Conservation (phyloP, 768 basidiomycete species). For the Boletus sensibilis region DNA sequence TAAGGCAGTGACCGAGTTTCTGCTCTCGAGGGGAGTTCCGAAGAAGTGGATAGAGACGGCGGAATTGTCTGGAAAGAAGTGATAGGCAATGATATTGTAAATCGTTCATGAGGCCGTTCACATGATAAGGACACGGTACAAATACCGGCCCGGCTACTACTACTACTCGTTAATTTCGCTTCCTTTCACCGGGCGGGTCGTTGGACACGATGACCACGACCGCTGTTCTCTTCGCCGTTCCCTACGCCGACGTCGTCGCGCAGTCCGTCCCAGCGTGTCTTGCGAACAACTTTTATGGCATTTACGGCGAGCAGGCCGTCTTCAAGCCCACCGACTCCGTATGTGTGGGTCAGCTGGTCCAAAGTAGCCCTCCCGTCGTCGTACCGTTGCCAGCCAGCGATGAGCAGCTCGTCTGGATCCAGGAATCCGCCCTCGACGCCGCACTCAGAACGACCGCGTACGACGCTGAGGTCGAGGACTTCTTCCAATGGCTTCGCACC, state of each 20-base stretch:
- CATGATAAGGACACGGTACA: neutral
- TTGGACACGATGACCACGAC: conserved; percentile 7
- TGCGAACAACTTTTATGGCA: conserved; percentile 52
- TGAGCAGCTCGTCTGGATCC: conserved; percentile 59
- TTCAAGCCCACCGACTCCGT: conserved; percentile 40
- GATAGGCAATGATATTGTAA: no score
- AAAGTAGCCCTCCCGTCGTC: neutral
- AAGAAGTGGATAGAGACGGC: conserved; percentile 73
- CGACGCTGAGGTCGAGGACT: conserved; percentile 35
- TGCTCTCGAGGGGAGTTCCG: conserved; percentile 71
- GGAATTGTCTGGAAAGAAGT: conserved; percentile 49
- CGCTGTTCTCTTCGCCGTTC: conserved; percentile 19
- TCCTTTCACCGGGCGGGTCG: neutral
- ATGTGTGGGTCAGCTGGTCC: conserved; percentile 35
- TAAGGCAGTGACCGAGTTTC: conserved; percentile 60
- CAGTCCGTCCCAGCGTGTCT: conserved; percentile 41
- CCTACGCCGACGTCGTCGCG: conserved; percentile 18
- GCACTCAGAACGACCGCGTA: conserved; percentile 37
- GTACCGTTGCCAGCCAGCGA: conserved; percentile 25
- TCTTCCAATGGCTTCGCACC: conserved; percentile 34
- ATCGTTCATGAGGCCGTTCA: neutral
- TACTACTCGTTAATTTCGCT: neutral
- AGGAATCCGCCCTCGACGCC: conserved; percentile 52
- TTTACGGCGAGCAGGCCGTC: conserved; percentile 51
- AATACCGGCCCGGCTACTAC: neutral